phyloP scores from a whole-genome alignment of 2,329 filamentous ascomycete genomes.

The Geosmithia putterillii region DNA sequence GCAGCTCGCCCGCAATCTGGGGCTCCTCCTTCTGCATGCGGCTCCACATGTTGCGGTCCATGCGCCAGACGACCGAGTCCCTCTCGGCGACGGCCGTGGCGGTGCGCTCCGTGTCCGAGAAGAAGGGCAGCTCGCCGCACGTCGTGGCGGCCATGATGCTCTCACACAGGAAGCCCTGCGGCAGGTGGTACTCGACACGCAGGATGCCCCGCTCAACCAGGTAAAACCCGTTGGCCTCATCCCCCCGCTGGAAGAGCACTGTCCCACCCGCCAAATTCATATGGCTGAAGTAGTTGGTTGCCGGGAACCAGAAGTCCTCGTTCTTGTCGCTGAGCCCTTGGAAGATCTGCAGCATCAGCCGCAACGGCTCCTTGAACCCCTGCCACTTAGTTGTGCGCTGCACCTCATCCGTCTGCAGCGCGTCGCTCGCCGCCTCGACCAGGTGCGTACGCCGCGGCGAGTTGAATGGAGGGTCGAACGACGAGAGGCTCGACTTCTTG shows the following conservation, averaged over 20 bases:
- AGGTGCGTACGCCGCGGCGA: constrained; percentile 74
- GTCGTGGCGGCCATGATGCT: constrained; percentile 90
- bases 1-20: constrained; percentile 70
- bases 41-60: constrained; percentile 61
- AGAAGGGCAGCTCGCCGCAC: constrained; percentile 92
- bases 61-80: constrained; percentile 70
- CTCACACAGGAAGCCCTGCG: constrained; percentile 81
- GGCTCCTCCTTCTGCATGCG: constrained; percentile 59
- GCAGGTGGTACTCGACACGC: constrained; percentile 78
- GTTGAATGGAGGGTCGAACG: constrained; percentile 40
- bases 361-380: constrained; percentile 78
- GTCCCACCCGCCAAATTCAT: constrained; percentile 57
- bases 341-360: constrained; percentile 91
- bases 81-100: constrained; percentile 77
- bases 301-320: constrained; percentile 91
- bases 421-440: constrained; percentile 63
- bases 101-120: constrained; percentile 78
- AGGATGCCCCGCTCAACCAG: constrained; percentile 82
- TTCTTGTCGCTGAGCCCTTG: constrained; percentile 74
- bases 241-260: constrained; percentile 66
- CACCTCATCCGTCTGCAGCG: constrained; percentile 55
- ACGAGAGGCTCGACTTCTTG: constrained; percentile 16
- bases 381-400: constrained; percentile 59
- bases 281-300: constrained; percentile 61
- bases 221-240: constrained; percentile 74